Base-by-base conservation (phyloP, 768 basidiomycete genomes). In the Mycena galopus region DNA sequence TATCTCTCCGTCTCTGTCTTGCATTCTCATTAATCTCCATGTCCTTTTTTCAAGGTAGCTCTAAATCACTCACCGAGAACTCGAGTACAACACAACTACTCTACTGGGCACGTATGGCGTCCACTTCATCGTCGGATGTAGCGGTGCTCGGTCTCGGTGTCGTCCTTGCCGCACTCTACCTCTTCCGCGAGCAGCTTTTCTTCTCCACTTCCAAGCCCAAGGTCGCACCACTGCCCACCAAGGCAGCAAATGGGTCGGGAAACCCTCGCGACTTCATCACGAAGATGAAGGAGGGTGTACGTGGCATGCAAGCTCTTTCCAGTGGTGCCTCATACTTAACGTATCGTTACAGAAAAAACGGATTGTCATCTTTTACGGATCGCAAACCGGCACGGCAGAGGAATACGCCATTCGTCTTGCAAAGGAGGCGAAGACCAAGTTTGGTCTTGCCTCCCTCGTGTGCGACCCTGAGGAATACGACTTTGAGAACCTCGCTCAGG, bases 401-500 rank as follows among this genome's bases (percentile, higher is more conserved):
- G 97, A 99, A 82, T 98, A 97, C 76, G 97, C 97, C 50, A 96
- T 97, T 76, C 94, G 98, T 81, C 89, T 99, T 12, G 97, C 97
- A 17, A 99, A 99, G 85, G 97, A 99, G 81, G 96, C 96, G 47
- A 99, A 99, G 84, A 89, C 94, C 72, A 96, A 97, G 79, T 99
- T 95, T 74, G 97, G 97, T 59, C 88, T 98, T 19, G 93, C 96
- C 12, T 98, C 96, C 9, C 92, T 99, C 65, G 97, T 99, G 19
- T 98, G 96, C 79, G 97, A 99, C 79, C 96, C 97, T 4, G 98
- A 99, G 82, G 97, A 99, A 82, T 98, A 98, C 81, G 98, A 99
- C 80, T 98, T 99, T 79, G 96, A 97, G 81, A 96, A 94, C 81
- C 91, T 99, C 73, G 97, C 99, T 83, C 87, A 92, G 79, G 81